Conservation (phyloP, 2,329 filamentous ascomycete species). For the Hortaea sp. region DNA sequence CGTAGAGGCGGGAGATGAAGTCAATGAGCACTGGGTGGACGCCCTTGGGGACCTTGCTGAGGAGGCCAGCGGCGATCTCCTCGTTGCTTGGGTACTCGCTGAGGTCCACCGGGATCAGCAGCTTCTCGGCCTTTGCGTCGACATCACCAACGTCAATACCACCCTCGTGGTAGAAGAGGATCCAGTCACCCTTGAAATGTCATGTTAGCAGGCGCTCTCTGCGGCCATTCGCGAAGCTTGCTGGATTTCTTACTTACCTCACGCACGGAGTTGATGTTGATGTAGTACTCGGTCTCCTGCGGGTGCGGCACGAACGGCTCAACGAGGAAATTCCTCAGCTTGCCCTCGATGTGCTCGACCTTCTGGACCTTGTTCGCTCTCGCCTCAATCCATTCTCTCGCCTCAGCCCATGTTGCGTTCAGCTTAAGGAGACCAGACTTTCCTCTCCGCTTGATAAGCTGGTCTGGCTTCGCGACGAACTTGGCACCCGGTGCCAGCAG, state of each 20-base stretch:
- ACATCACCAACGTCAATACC: slow-evolving; percentile 99
- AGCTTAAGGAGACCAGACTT: slow-evolving; percentile 94
- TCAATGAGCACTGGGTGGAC: slow-evolving; percentile 97
- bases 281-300: slow-evolving; percentile 95
- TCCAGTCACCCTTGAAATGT: slow-evolving; percentile 78
- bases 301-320: slow-evolving; percentile 98
- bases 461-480: slow-evolving; percentile 98
- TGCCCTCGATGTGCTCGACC: slow-evolving; percentile 84
- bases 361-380: slow-evolving; percentile 84
- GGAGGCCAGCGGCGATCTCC: slow-evolving; percentile 71
- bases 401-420: slow-evolving; percentile 96
- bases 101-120: slow-evolving; percentile 92
- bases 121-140: slow-evolving; percentile 96
- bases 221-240: background rate
- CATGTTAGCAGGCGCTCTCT: slow-evolving; percentile 20
- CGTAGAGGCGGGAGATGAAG: slow-evolving; percentile 97
- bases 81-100: slow-evolving; percentile 92
- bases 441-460: slow-evolving; percentile 98
- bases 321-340: slow-evolving; percentile 89
- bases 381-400: slow-evolving; percentile 85
- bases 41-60: slow-evolving; percentile 89
- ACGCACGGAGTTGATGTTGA: slow-evolving; percentile 99
- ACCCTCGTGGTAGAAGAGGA: slow-evolving; percentile 98
- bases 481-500: slow-evolving; percentile 71
- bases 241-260: slow-evolving; percentile 61